Conservation (phyloP, 1,284 basidiomycete genomes). For the Grifola frondosa region DNA sequence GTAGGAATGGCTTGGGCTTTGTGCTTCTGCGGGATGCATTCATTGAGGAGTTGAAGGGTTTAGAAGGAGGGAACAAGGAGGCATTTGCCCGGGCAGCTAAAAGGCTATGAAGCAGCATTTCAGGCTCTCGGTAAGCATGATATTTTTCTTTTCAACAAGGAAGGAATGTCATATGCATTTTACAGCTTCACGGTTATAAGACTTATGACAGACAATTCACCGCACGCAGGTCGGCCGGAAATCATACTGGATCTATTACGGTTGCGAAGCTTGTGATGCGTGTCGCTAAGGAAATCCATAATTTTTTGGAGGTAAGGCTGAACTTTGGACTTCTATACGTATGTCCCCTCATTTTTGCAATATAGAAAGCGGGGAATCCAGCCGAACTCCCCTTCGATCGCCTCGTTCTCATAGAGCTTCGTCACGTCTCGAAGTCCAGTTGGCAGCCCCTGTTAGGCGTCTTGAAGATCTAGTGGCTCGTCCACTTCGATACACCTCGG, state of each 20-base stretch:
- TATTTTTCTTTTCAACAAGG: background rate
- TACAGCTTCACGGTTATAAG: constrained; percentile 8
- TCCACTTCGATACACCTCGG: too few species aligned
- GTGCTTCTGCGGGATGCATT: constrained; percentile 13
- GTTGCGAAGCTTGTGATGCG: constrained; percentile 16
- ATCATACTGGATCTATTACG: constrained; percentile 11
- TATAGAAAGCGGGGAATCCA: background rate
- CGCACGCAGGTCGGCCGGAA: constrained; percentile 12
- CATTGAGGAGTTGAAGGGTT: background rate
- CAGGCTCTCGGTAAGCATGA: constrained; percentile 10
- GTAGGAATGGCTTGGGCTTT: constrained; percentile 6
- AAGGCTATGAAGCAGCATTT: constrained; percentile 17
- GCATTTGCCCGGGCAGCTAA: constrained; percentile 13
- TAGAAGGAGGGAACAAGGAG: constrained; percentile 8
- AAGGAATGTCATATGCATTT: background rate
- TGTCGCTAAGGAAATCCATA: constrained; percentile 15
- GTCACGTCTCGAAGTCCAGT: constrained; percentile 19
- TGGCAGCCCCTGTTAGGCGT: constrained; percentile 22
- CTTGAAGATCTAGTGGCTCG: too few species aligned
- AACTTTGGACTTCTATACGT: background rate
- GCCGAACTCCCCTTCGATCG: constrained; percentile 3
- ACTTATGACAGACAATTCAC: constrained; percentile 18
- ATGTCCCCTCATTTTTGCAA: background rate
- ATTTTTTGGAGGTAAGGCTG: constrained; percentile 14
- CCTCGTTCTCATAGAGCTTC: constrained; percentile 18